phyloP scores from a whole-genome alignment of 805 yeast species.

The Phaffomyces antillensis region DNA sequence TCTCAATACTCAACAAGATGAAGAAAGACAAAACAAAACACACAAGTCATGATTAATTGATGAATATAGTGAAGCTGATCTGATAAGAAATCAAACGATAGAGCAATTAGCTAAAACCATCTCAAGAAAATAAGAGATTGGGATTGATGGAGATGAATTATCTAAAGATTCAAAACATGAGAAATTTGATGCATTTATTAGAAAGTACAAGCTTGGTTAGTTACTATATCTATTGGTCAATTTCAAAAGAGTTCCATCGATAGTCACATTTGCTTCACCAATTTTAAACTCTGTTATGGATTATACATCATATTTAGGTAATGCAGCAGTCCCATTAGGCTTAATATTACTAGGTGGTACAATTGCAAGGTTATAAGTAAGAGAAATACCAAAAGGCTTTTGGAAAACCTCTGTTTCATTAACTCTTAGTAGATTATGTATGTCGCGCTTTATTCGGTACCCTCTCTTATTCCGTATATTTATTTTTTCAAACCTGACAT shows the following conservation, averaged over 20 bases:
- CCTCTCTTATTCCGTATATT: too few relatives aligned
- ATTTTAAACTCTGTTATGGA: conserved; percentile 84
- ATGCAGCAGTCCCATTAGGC: conserved; percentile 86
- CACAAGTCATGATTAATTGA: conserved; percentile 15
- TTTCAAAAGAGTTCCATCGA: conserved; percentile 63
- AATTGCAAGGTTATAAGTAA: conserved; percentile 63
- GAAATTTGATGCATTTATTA: conserved; percentile 19
- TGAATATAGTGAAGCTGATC: conserved; percentile 22
- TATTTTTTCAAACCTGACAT: too few relatives aligned
- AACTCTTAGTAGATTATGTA: conserved; percentile 49
- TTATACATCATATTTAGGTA: conserved; percentile 69
- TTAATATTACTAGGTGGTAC: conserved; percentile 80
- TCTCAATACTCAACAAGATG: conserved; percentile 19
- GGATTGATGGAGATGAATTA: conserved; percentile 9
- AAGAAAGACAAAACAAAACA: conserved; percentile 10
- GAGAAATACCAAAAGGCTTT: conserved; percentile 58
- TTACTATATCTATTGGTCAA: conserved; percentile 36
- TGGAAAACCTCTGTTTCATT: conserved; percentile 58
- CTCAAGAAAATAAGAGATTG: conserved; percentile 17
- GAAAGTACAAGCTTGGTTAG: conserved; percentile 26
- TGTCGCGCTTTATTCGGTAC: too few relatives aligned
- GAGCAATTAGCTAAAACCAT: conserved; percentile 13
- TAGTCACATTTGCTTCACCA: conserved; percentile 68
- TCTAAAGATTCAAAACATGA: neutral
- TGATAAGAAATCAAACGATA: conserved; percentile 7